Conservation (phyloP, 768 basidiomycete species). For the Asterophora lycoperdoides region DNA sequence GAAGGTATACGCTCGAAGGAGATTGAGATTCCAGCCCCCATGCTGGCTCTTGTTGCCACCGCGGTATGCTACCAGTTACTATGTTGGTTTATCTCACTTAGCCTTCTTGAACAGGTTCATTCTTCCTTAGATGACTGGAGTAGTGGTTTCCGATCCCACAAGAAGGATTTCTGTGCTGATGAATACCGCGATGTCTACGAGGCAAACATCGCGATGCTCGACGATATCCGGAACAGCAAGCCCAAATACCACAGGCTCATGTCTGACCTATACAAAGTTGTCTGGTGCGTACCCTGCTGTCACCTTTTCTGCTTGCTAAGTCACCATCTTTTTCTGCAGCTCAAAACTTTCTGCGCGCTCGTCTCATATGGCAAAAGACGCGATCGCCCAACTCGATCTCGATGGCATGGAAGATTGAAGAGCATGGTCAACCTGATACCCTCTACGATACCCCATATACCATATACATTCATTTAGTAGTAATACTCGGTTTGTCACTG, state of each 20-base stretch:
- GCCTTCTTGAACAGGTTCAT: neutral
- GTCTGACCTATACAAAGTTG: slow-evolving; percentile 10
- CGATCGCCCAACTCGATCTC: too few species aligned
- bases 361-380: too few species aligned
- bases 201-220: neutral
- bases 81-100: neutral
- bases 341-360: too few species aligned
- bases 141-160: neutral
- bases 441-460: too few species aligned
- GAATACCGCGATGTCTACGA: slow-evolving; percentile 5
- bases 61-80: neutral
- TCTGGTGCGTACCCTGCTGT: too few species aligned
- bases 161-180: slow-evolving; percentile 3
- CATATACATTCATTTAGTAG: too few species aligned
- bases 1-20: neutral
- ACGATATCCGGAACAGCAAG: neutral
- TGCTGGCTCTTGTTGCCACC: slow-evolving; percentile 3
- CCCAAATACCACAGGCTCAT: slow-evolving; percentile 6
- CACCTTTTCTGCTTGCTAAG: too few species aligned
- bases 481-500: too few species aligned
- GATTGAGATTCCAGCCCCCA: slow-evolving; percentile 1
- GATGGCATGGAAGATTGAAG: too few species aligned
- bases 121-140: slow-evolving; percentile 1
- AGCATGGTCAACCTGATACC: too few species aligned
- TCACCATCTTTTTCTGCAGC: too few species aligned